Evolutionary conservation across 2,329 filamentous ascomycete species (phyloP).

Genomic region (Fusarium nygamai): DNA sequence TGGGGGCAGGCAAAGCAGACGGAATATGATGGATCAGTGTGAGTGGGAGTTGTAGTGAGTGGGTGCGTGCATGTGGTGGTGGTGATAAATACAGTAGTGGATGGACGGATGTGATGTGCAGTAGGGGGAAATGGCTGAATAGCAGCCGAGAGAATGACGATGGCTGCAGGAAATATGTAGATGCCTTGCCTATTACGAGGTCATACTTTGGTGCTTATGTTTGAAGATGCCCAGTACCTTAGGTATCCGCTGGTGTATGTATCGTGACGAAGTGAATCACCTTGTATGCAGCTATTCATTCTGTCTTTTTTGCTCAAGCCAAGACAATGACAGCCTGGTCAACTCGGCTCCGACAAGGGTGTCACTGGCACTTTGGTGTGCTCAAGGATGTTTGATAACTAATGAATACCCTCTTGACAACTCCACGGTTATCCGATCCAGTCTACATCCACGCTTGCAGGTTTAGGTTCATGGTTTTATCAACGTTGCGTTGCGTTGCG

Average conservation of each 20-base stretch:
- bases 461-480: slow-evolving; percentile 11
- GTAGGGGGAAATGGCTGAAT: slow-evolving; percentile 10
- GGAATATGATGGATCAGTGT: slow-evolving; percentile 23
- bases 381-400: slow-evolving; percentile 23
- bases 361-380: not conserved
- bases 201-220: slow-evolving; percentile 10
- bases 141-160: slow-evolving; percentile 15
- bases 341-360: slow-evolving; percentile 14
- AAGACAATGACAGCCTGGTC: slow-evolving; percentile 8
- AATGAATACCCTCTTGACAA: slow-evolving; percentile 26
- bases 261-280: not conserved
- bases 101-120: not conserved
- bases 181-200: slow-evolving; percentile 10
- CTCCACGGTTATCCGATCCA: slow-evolving; percentile 24
- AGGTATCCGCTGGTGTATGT: not conserved
- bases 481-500: not conserved
- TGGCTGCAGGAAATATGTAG: not conserved
- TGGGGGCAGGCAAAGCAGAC: slow-evolving; percentile 27
- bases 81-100: slow-evolving; percentile 14
- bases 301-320: not conserved
- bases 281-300: not conserved
- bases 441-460: not conserved
- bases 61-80: slow-evolving; percentile 3
- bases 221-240: not conserved
- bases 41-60: slow-evolving; percentile 7